A percentile compares a stretch with the other conserved stretches of the same genome.
These are phyloP conservation scores for Jamesozyma spencerorum DNA, from an alignment of 805 yeast species.

Conservation along the genomic window DNA sequence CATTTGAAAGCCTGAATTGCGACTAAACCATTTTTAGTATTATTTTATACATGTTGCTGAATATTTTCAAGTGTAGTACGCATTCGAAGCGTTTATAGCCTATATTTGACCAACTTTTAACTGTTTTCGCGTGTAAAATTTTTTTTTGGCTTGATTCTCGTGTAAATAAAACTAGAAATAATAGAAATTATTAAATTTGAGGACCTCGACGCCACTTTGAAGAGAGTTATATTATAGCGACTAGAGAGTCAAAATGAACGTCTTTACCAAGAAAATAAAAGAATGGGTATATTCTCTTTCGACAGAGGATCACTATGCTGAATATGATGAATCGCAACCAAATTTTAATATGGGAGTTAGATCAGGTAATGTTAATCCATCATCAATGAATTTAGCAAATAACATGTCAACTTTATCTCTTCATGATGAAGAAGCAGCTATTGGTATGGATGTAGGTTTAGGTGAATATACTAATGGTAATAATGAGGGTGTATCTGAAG, in stretches of 20 bases:
- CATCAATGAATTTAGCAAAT: constrained; percentile 13
- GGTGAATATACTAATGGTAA: constrained; percentile 7
- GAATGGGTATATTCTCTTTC: constrained; percentile 55
- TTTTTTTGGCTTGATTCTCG: too few relatives aligned
- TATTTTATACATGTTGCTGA: too few relatives aligned
- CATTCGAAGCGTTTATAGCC: too few relatives aligned
- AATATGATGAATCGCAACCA: constrained; percentile 41
- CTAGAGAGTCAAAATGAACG: constrained; percentile 22
- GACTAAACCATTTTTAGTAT: too few relatives aligned
- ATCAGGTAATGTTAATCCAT: constrained; percentile 11
- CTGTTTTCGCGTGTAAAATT: constrained; percentile 10
- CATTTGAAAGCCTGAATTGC: too few relatives aligned
- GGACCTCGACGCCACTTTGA: not conserved
- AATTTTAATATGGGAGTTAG: constrained; percentile 25
- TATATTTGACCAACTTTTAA: too few relatives aligned
- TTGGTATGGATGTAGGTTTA: constrained; percentile 12
- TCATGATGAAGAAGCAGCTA: constrained; percentile 13
- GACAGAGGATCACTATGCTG: constrained; percentile 64
- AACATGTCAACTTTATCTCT: constrained; percentile 8
- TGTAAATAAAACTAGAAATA: too few relatives aligned
- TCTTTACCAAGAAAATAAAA: constrained; percentile 39
- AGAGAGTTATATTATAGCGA: constrained; percentile 2
- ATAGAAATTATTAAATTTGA: not conserved
- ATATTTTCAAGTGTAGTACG: too few relatives aligned
- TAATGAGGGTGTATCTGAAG: constrained; percentile 63